Base-by-base conservation (phyloP, 1,284 basidiomycete genomes). In the Sphagnurus paluster region DNA sequence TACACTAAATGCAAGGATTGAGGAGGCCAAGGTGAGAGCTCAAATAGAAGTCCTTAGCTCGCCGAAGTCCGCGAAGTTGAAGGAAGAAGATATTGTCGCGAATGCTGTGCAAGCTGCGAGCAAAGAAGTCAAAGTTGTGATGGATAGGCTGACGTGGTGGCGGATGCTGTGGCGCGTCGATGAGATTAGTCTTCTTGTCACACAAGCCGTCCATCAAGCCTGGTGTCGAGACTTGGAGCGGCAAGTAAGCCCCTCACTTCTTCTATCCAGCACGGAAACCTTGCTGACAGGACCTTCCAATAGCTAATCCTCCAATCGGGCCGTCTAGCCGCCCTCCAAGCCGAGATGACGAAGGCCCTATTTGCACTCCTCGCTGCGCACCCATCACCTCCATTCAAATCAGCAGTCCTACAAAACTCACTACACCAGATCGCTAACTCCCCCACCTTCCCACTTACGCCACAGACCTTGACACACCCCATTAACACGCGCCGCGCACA, bases 221-320 rank as follows among this genome's bases (percentile, higher is more conserved):
- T 91, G 88, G 80, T 87, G 82, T 48, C 70, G 66, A 50, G 79
- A 78, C 4, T 70, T 93, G 9, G 84, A 91, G 59, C 70, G 74
- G 51, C 74, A 81, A 66, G 88, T 87, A 50, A 34, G 74, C 60
- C 10, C 8, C 6, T n/a, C n/a, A n/a, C 44, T 20, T 28, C 24
- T 39, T 46, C 29, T 38, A 16, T 48, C 35, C 26, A 38, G 5
- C 33, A 33, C 30, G 6, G 35, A 30, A 13, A 37, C 34, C 33
- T 35, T 14, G 26, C 32, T 33, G n/a, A 43, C 32, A 13, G 25
- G 42, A 10, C 30, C 6, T 17, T 41, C 19, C 16, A 16, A 25
- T 7, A 91, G 87, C 72, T 92, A 26, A 74, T 86, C 14, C 79
- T 82, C 52, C 82, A 90, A 53, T 76, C 84, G 1, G 90, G 88